Evolutionary conservation across 2,329 filamentous ascomycete genomes (phyloP).

Genomic region (Lojkania enalia): DNA sequence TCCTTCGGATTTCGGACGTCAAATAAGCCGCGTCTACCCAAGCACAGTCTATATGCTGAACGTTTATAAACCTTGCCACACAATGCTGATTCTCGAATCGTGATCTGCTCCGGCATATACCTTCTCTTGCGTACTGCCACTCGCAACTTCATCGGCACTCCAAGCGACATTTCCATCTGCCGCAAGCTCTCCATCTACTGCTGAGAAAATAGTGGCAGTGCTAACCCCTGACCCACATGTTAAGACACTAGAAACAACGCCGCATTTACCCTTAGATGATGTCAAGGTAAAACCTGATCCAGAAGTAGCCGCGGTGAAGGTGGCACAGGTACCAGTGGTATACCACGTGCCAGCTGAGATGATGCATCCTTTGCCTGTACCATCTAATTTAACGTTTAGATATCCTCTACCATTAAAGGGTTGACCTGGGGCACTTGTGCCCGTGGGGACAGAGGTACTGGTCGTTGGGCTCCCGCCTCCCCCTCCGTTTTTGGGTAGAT

Average conservation of each 20-base stretch:
- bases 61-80: constrained; percentile 41
- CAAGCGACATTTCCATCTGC: constrained; percentile 46
- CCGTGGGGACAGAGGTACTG: constrained; percentile 37
- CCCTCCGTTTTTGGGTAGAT: constrained; percentile 59
- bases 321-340: constrained; percentile 67
- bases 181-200: constrained; percentile 39
- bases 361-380: constrained; percentile 63
- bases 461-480: constrained; percentile 31
- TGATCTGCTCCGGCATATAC: constrained; percentile 47
- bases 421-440: constrained; percentile 39
- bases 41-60: too few species aligned
- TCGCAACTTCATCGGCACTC: constrained; percentile 49
- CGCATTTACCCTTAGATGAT: constrained; percentile 52
- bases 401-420: constrained; percentile 64
- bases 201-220: constrained; percentile 48
- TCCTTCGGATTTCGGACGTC: too few species aligned
- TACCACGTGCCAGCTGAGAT: constrained; percentile 71
- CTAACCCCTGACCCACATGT: constrained; percentile 58
- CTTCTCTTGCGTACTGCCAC: constrained; percentile 49
- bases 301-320: constrained; percentile 58
- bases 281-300: constrained; percentile 37
- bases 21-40: too few species aligned
- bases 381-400: constrained; percentile 58
- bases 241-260: constrained; percentile 57
- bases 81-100: constrained; percentile 37